These are phyloP conservation scores for Umbelopsis vinacea DNA, from an alignment of 192 early-diverging fungal genomes.

Conservation along the genomic window DNA sequence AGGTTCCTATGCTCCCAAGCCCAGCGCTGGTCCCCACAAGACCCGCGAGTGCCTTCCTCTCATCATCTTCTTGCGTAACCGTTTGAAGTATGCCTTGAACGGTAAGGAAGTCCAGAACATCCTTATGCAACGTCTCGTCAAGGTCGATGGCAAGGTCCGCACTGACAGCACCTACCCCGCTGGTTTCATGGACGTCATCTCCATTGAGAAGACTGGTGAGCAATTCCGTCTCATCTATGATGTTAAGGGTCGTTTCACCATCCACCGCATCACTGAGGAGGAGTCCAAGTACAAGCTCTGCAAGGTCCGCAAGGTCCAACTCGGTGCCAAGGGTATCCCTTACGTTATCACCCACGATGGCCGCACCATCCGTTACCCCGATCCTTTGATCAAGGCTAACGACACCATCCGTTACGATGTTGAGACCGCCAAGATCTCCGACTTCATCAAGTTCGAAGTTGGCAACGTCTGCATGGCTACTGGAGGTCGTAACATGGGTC, in stretches of 20 bases:
- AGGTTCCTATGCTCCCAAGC: constrained; percentile 81
- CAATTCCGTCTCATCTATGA: constrained; percentile 99
- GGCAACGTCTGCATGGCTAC: constrained; percentile 98
- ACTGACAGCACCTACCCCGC: constrained; percentile 96
- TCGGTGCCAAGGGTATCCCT: constrained; percentile 95
- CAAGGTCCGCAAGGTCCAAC: constrained; percentile 96
- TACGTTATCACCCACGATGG: constrained; percentile 99
- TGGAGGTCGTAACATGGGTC: constrained; percentile 98
- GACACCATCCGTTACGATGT: constrained; percentile 98
- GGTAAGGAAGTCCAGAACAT: constrained; percentile 95
- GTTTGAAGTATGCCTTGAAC: constrained; percentile 99
- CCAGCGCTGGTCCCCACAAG: constrained; percentile 99
- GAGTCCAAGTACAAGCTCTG: constrained; percentile 99
- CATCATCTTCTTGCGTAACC: constrained; percentile 98
- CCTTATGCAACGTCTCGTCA: constrained; percentile 98
- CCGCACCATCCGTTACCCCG: constrained; percentile 99
- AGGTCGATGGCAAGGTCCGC: constrained; percentile 99
- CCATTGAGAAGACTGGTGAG: constrained; percentile 96
- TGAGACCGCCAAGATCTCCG: constrained; percentile 89
- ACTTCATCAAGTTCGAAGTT: constrained; percentile 96
- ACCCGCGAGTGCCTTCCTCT: constrained; percentile 98
- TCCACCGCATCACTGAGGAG: constrained; percentile 98
- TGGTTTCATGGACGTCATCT: constrained; percentile 96
- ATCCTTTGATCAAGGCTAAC: constrained; percentile 99
- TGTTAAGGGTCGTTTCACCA: constrained; percentile 99